These are phyloP conservation scores for Cicer judaicum DNA, from an alignment of 306 rosid genomes.

Conservation along the genomic window DNA sequence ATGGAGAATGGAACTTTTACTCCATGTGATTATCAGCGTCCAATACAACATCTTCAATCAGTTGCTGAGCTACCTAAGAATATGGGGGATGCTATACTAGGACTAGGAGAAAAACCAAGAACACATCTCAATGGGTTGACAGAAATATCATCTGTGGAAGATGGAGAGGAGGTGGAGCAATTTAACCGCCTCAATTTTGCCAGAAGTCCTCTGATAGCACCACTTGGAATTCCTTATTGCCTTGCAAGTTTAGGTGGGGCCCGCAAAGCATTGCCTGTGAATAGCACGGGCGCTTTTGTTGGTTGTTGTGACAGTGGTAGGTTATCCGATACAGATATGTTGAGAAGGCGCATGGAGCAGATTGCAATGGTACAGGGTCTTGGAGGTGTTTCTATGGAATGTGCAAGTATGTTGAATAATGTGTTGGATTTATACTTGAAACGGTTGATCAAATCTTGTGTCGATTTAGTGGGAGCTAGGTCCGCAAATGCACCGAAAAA, in stretches of 20 bases:
- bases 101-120: slow-evolving; percentile 60
- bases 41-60: slow-evolving; percentile 69
- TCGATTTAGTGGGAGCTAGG: slow-evolving; percentile 76
- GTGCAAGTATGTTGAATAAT: slow-evolving; percentile 71
- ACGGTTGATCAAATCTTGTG: slow-evolving; percentile 78
- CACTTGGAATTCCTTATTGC: slow-evolving; percentile 87
- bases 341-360: slow-evolving; percentile 95
- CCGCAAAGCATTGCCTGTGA: slow-evolving; percentile 68
- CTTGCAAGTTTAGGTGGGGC: slow-evolving; percentile 87
- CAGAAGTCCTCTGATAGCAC: slow-evolving; percentile 76
- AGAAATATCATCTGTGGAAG: slow-evolving; percentile 54
- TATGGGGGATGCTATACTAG: slow-evolving; percentile 54
- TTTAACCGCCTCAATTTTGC: slow-evolving; percentile 53
- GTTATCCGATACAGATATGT: slow-evolving; percentile 66
- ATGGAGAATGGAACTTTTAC: slow-evolving; percentile 78
- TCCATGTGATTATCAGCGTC: slow-evolving; percentile 84
- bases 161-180: slow-evolving; percentile 74
- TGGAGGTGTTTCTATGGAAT: slow-evolving; percentile 81
- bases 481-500: slow-evolving; percentile 56
- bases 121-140: slow-evolving; percentile 55
- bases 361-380: slow-evolving; percentile 80
- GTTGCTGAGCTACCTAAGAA: slow-evolving; percentile 77
- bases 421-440: slow-evolving; percentile 83
- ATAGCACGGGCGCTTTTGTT: slow-evolving; percentile 55
- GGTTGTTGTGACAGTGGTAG: slow-evolving; percentile 71